Conservation (phyloP, 306 rosid genomes). For the Vigna unguiculata region DNA sequence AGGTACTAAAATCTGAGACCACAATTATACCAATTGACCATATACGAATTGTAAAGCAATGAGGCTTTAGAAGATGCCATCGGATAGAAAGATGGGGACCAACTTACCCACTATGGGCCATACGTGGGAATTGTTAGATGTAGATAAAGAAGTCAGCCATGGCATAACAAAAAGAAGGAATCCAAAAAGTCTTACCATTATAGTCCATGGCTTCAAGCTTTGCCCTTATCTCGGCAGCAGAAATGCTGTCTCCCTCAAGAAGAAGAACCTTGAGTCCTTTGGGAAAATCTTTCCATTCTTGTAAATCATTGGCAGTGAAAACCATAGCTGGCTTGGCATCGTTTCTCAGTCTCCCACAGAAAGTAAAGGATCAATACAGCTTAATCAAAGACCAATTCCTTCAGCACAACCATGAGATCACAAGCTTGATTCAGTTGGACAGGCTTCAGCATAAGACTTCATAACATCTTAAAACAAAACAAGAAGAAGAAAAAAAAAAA, state of each 20-base stretch:
- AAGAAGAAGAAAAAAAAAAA: too few species aligned
- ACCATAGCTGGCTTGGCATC: constrained; percentile 99
- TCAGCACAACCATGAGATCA: constrained; percentile 50
- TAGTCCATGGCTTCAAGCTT: constrained; percentile 93
- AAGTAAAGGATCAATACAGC: constrained; percentile 52
- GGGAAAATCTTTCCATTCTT: constrained; percentile 89
- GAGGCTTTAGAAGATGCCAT: constrained; percentile 44
- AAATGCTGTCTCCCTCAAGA: constrained; percentile 74
- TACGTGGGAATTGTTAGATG: constrained; percentile 36
- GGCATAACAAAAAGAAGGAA: constrained; percentile 25
- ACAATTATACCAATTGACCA: constrained; percentile 34
- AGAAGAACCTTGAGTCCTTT: constrained; percentile 91
- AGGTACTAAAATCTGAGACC: constrained; percentile 45
- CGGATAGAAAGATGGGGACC: constrained; percentile 42
- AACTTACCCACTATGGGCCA: constrained; percentile 32
- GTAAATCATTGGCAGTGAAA: constrained; percentile 88
- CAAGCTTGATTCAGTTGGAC: constrained; percentile 44
- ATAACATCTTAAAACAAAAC: neutral
- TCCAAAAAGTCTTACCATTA: constrained; percentile 59
- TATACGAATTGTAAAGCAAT: constrained; percentile 35
- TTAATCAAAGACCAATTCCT: constrained; percentile 47
- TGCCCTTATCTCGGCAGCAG: constrained; percentile 72
- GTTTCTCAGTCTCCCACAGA: constrained; percentile 63
- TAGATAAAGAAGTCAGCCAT: constrained; percentile 36
- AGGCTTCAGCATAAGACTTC: constrained; percentile 8